A percentile compares a stretch with the other conserved stretches of the same genome.
Evolutionary conservation across 768 basidiomycete genomes (phyloP).

Genomic region (Phanerochaete carnosa): DNA sequence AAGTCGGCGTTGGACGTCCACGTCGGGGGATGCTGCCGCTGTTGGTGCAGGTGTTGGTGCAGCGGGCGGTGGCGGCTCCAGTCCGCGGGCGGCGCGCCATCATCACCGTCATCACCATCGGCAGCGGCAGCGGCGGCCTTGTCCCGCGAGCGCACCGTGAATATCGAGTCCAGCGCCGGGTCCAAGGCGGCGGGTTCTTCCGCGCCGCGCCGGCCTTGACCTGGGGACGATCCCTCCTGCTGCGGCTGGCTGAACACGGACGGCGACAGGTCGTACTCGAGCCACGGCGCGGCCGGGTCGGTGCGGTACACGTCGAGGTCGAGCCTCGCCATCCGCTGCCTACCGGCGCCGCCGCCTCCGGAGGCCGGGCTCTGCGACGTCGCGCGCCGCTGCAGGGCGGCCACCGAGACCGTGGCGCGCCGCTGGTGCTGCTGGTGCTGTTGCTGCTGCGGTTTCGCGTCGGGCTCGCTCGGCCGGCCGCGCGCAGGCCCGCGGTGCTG

Average conservation of each 20-base stretch:
- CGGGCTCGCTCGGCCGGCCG: background rate
- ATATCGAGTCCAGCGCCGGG: slow-evolving; percentile 4
- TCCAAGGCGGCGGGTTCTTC: background rate
- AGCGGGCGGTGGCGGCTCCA: too few relatives aligned
- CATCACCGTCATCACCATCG: background rate
- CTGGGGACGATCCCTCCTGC: too few relatives aligned
- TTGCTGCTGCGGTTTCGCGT: background rate
- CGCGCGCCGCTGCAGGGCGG: background rate
- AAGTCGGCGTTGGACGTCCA: background rate
- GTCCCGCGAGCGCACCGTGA: background rate
- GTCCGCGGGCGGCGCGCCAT: background rate
- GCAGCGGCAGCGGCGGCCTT: background rate
- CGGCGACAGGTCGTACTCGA: slow-evolving; percentile 12
- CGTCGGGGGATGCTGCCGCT: background rate
- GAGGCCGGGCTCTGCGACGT: background rate
- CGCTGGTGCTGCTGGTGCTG: background rate
- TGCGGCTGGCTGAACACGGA: slow-evolving; percentile 8
- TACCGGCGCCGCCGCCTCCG: background rate
- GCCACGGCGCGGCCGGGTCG: background rate
- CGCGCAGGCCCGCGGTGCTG: background rate
- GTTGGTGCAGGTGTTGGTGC: too few relatives aligned
- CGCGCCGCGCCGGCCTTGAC: too few relatives aligned
- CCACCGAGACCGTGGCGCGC: background rate
- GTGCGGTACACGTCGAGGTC: background rate
- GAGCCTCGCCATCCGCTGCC: background rate